These are phyloP conservation scores for Sabuloglossum arenarium DNA, from an alignment of 495 filamentous ascomycete species.

Conservation along the genomic window DNA sequence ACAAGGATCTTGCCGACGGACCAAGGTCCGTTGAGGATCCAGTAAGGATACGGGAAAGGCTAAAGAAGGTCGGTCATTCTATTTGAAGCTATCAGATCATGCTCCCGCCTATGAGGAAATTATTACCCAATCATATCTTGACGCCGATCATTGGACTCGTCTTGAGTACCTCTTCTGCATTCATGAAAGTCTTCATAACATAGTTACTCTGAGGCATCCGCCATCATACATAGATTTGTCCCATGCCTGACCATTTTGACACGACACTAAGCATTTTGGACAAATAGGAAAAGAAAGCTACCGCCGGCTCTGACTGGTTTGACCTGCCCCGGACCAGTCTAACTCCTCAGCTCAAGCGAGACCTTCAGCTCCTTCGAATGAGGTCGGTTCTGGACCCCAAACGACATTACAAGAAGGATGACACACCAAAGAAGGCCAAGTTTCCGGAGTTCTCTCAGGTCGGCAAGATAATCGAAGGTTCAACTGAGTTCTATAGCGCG, in stretches of 20 bases:
- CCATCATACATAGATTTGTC: slow-evolving; percentile 1
- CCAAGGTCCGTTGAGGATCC: slow-evolving; percentile 25
- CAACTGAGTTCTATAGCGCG: slow-evolving; percentile 64
- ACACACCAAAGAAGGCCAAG: slow-evolving; percentile 27
- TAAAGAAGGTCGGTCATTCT: slow-evolving; percentile 23
- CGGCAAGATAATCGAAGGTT: slow-evolving; percentile 73
- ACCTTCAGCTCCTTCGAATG: slow-evolving; percentile 74
- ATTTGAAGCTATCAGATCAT: slow-evolving; percentile 4
- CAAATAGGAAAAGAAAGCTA: slow-evolving; percentile 30
- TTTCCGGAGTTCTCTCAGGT: slow-evolving; percentile 70
- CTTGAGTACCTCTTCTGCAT: slow-evolving; percentile 48
- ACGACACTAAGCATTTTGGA: neutral
- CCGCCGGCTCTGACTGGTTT: slow-evolving; percentile 53
- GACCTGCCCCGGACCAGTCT: slow-evolving; percentile 65
- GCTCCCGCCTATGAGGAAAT: slow-evolving; percentile 48
- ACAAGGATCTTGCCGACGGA: slow-evolving; percentile 23
- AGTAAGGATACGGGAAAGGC: slow-evolving; percentile 16
- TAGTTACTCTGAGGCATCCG: slow-evolving; percentile 93
- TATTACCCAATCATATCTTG: slow-evolving; percentile 31
- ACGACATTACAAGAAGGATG: slow-evolving; percentile 77
- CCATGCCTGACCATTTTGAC: neutral
- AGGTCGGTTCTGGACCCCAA: slow-evolving; percentile 76
- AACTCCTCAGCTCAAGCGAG: slow-evolving; percentile 67
- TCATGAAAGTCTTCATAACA: slow-evolving; percentile 61
- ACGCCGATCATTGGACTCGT: slow-evolving; percentile 46